Evolutionary conservation across 2,329 filamentous ascomycete species (phyloP).

Genomic region (Fusarium sp.): DNA sequence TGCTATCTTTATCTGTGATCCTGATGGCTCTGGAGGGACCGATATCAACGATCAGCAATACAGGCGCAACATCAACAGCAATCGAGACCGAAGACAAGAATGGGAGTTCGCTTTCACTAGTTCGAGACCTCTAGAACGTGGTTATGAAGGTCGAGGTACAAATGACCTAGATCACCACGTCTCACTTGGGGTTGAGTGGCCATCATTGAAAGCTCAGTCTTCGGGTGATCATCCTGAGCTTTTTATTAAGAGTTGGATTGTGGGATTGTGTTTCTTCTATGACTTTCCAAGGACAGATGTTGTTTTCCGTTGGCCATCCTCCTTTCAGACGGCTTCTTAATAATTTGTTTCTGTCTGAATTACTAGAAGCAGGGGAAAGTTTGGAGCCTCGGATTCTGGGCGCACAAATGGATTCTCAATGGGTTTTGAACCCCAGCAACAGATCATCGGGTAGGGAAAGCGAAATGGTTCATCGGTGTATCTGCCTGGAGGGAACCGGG

Average conservation of each 20-base stretch:
- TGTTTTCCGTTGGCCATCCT: background rate
- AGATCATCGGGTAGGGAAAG: no score
- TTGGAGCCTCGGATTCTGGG: no score
- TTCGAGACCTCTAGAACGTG: background rate
- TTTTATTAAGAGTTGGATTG: background rate
- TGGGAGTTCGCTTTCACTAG: background rate
- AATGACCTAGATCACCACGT: slow-evolving; percentile 3
- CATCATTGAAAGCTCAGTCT: background rate
- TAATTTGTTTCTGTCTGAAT: no score
- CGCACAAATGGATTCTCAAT: no score
- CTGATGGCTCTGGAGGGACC: background rate
- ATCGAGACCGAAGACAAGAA: background rate
- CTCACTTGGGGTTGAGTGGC: background rate
- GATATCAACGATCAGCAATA: background rate
- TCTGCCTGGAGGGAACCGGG: no score
- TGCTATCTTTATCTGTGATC: background rate
- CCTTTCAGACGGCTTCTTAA: no score
- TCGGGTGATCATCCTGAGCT: background rate
- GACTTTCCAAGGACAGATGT: background rate
- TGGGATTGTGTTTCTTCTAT: slow-evolving; percentile 1
- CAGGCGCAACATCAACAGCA: background rate
- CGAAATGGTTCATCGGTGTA: no score
- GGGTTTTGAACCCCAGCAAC: no score
- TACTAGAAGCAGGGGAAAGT: no score
- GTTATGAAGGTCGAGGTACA: background rate